Evolutionary conservation across 2,329 filamentous ascomycete species (phyloP).

Genomic region (Ceratocystis colombiana): DNA sequence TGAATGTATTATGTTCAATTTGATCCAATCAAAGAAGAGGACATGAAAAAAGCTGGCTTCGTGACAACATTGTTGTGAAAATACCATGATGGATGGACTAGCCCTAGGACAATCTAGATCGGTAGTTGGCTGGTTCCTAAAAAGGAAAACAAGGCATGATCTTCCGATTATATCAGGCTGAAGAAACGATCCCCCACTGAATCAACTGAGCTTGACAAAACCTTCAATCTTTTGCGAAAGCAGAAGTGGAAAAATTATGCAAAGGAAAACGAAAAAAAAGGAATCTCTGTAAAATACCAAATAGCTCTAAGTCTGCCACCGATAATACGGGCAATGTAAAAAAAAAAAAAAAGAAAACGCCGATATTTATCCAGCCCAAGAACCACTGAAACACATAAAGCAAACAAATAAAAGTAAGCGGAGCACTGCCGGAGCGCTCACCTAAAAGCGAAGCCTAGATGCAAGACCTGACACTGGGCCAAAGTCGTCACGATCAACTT

Average conservation of each 20-base stretch:
- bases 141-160: constrained; percentile 2
- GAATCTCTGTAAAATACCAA: neutral
- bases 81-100: neutral
- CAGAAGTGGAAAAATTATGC: neutral
- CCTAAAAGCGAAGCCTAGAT: neutral
- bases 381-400: constrained; percentile 6
- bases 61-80: neutral
- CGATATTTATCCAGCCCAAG: constrained; percentile 14
- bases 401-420: constrained; percentile 14
- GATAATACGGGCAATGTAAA: neutral
- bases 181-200: neutral
- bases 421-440: constrained; percentile 10
- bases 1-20: neutral
- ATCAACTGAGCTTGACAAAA: neutral
- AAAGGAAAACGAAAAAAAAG: neutral
- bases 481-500: neutral
- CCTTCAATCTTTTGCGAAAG: neutral
- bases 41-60: neutral
- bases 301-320: neutral
- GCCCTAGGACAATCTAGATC: neutral
- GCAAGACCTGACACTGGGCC: neutral
- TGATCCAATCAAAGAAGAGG: neutral
- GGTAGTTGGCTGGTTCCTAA: constrained; percentile 7
- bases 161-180: neutral
- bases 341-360: constrained; percentile 10